Evolutionary conservation across 2,329 filamentous ascomycete species (phyloP).

Genomic region (Metarhizium robertsii): DNA sequence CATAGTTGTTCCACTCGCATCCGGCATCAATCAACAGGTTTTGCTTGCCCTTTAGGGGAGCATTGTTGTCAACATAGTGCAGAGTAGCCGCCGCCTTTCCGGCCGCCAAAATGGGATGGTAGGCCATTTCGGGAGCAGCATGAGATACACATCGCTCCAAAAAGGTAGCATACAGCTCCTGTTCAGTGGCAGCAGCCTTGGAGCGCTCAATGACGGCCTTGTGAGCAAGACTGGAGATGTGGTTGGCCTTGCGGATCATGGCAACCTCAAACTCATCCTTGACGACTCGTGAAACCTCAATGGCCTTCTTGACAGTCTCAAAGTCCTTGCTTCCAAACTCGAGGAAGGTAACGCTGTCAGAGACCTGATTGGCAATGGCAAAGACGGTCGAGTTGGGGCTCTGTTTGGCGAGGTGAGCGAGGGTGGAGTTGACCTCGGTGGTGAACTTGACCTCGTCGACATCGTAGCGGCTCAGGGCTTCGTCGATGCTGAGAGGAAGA

Average conservation of each 20-base stretch:
- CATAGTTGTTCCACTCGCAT: slow-evolving; percentile 65
- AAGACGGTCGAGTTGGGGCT: slow-evolving; percentile 45
- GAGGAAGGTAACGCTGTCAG: slow-evolving; percentile 61
- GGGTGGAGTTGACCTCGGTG: slow-evolving; percentile 65
- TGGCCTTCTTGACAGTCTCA: slow-evolving; percentile 46
- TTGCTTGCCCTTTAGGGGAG: slow-evolving; percentile 59
- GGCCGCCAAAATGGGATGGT: slow-evolving; percentile 75
- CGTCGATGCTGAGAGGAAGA: slow-evolving; percentile 65
- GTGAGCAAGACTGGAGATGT: slow-evolving; percentile 59
- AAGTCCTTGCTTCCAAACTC: slow-evolving; percentile 58
- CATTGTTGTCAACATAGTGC: slow-evolving; percentile 77
- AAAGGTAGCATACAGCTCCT: slow-evolving; percentile 75
- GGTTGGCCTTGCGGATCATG: slow-evolving; percentile 63
- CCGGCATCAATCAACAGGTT: slow-evolving; percentile 81
- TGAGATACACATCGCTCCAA: slow-evolving; percentile 65
- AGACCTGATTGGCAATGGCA: slow-evolving; percentile 71
- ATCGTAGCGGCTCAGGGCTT: slow-evolving; percentile 70
- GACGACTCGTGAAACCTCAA: slow-evolving; percentile 58
- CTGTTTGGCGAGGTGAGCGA: slow-evolving; percentile 41
- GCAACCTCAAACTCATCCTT: slow-evolving; percentile 70
- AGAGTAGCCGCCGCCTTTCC: slow-evolving; percentile 75
- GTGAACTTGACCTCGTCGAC: slow-evolving; percentile 69
- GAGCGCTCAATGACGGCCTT: slow-evolving; percentile 52
- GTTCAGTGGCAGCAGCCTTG: slow-evolving; percentile 61
- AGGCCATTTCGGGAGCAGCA: slow-evolving; percentile 75